Evolutionary conservation across 495 filamentous ascomycete species (phyloP), one percentile per base, ranked within the genome.

Genomic region (Saxispiralis lemnorum): DNA sequence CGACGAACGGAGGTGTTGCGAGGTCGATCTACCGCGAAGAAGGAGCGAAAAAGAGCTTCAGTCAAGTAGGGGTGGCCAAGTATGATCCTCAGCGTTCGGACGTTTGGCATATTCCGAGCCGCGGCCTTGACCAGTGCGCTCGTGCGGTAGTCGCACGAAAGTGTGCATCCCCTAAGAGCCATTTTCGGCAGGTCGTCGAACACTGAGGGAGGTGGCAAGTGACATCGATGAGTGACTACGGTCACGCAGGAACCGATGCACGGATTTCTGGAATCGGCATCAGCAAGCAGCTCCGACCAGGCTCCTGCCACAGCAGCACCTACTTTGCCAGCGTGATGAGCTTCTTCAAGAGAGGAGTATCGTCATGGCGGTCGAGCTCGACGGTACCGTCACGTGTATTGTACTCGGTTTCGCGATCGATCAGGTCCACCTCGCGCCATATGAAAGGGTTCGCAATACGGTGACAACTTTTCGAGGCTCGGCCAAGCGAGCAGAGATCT

Each of bases 51-150:
- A 7, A 61, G 45, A 11, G 28, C 45, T 30, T 51, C 40, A n/a
- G 48, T 61, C 3, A 61, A 12, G 13, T 42, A 45, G 20, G 41
- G 50, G 24, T 61, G 58, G 6, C 58, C 58, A 30, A 47, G 47
- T 13, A 61, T 43, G 12, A 61, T 56, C 21, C 58, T 40, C 17
- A 61, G 24, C 2, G 56, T 61, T 17, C 52, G 51, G 5, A 61
- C 48, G 10, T 55, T 59, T 10, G 41, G 35, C 48, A 61, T 38
- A 35, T 59, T 55, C 7, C 19, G 20, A 9, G 56, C 51, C 2
- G 56, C 58, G 2, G 54, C 48, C 12, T 35, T 43, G 14, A 56
- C 35, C 13, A 61, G 53, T 19, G 47, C 18, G 16, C 44, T 51
- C 13, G 52, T 49, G 10, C 53, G 45, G 4, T 35, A 33, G 34